These are phyloP conservation scores for Gossypium armourianum DNA, from an alignment of 441 rosid genomes.

Conservation along the genomic window DNA sequence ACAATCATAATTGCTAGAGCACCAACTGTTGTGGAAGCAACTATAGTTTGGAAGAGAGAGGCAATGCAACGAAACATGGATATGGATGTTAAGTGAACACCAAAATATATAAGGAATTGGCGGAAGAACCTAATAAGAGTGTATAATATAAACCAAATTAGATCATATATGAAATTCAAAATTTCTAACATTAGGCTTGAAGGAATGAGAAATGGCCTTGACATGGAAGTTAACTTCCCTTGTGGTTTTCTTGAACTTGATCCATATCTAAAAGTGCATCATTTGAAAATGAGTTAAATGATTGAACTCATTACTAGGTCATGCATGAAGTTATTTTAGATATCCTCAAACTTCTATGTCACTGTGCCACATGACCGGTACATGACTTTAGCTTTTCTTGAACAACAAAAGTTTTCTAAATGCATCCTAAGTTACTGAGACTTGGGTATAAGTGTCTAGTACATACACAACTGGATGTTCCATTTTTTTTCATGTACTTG, in stretches of 20 bases:
- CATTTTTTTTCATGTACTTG: too few species aligned
- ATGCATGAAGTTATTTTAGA: neutral
- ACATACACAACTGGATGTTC: too few species aligned
- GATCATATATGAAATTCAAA: neutral
- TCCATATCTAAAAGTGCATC: neutral
- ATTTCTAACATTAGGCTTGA: neutral
- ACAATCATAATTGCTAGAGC: conserved; percentile 26
- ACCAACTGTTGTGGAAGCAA: conserved; percentile 33
- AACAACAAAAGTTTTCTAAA: too few species aligned
- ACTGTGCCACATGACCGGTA: too few species aligned
- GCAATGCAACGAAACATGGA: conserved; percentile 47
- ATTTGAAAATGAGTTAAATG: neutral
- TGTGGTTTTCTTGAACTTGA: neutral
- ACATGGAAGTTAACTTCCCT: neutral
- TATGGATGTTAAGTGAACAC: conserved; percentile 31
- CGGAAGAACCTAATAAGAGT: conserved; percentile 33
- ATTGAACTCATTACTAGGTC: neutral
- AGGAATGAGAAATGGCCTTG: neutral
- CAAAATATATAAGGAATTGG: conserved; percentile 37
- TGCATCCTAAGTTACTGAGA: too few species aligned
- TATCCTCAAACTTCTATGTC: too few species aligned
- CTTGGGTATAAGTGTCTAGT: too few species aligned
- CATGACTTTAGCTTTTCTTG: too few species aligned
- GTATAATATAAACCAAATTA: neutral
- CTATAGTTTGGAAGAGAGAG: conserved; percentile 35